phyloP scores from a whole-genome alignment of 176 grass and related monocot genomes.

The Rhynchospora tenuis region DNA sequence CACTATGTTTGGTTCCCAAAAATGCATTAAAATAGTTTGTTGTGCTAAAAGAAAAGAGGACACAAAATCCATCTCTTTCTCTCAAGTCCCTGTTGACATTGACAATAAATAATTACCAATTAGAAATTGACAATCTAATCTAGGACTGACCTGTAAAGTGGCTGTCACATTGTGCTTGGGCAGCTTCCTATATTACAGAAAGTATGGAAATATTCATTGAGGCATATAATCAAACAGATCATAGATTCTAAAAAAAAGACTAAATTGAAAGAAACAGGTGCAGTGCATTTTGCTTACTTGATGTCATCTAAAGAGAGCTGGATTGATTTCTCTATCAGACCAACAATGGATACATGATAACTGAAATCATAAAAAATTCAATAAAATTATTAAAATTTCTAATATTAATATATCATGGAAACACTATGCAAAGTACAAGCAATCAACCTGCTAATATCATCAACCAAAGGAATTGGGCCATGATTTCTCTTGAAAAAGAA shows the following conservation, averaged over 20 bases:
- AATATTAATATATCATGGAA: background rate
- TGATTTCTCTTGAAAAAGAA: conserved; percentile 46
- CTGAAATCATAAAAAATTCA: conserved; percentile 14
- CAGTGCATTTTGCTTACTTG: conserved; percentile 21
- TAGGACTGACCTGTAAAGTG: conserved; percentile 33
- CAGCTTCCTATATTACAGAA: conserved; percentile 27
- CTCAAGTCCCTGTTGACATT: background rate
- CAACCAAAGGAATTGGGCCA: conserved; percentile 32
- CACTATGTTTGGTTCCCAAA: conserved; percentile 24
- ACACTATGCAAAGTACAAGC: background rate
- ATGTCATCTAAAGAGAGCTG: conserved; percentile 34
- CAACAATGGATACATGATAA: conserved; percentile 31
- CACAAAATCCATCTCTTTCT: background rate
- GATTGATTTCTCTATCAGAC: conserved; percentile 22
- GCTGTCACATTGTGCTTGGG: conserved; percentile 44
- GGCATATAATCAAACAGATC: conserved; percentile 6
- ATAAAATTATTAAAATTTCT: background rate
- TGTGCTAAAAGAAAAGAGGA: background rate
- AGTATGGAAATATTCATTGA: conserved; percentile 6
- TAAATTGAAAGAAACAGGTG: background rate
- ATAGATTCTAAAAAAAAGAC: background rate
- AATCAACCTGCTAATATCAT: conserved; percentile 31
- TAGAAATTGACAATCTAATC: background rate
- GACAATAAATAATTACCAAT: background rate
- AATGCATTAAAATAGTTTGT: background rate